Percentiles rank a stretch among this genome's conserved stretches.
These are phyloP conservation scores for Hansenula lynferdii DNA, from an alignment of 1,139 yeast species.

Conservation along the genomic window DNA sequence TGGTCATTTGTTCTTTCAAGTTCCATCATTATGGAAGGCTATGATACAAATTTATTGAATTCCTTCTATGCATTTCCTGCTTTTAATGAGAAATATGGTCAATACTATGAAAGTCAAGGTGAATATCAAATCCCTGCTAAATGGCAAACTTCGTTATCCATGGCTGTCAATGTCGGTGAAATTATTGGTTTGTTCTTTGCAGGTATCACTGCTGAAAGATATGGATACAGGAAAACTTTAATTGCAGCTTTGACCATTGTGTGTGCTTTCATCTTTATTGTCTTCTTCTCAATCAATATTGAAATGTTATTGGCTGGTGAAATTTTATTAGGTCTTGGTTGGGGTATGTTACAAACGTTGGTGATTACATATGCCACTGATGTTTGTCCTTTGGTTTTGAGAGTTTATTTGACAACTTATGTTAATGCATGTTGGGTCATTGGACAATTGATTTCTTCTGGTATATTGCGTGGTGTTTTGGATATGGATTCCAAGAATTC, in stretches of 20 bases:
- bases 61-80: conserved; percentile 26
- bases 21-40: conserved; percentile 41
- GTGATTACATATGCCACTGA: conserved; percentile 22
- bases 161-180: conserved; percentile 24
- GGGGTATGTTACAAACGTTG: conserved; percentile 18
- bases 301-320: conserved; percentile 24
- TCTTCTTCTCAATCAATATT: conserved; percentile 20
- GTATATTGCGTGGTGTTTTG: conserved; percentile 9
- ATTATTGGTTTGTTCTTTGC: conserved; percentile 47
- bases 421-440: conserved; percentile 20
- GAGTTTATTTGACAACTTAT: conserved; percentile 22
- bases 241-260: conserved; percentile 28
- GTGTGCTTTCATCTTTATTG: conserved; percentile 15
- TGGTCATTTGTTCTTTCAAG: conserved; percentile 37
- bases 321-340: conserved; percentile 18
- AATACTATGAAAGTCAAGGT: conserved; percentile 6
- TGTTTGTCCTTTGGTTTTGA: conserved; percentile 22
- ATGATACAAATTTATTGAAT: conserved; percentile 32
- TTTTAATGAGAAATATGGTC: conserved; percentile 24
- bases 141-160: conserved; percentile 27
- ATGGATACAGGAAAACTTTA: conserved; percentile 50
- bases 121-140: conserved; percentile 7
- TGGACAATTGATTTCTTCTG: conserved; percentile 23
- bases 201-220: conserved; percentile 45
- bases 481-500: conserved; percentile 22